These are phyloP conservation scores for Lunularia cruciata DNA, from an alignment of 225 moss, liverwort and hornwort genomes.

Conservation along the genomic window DNA sequence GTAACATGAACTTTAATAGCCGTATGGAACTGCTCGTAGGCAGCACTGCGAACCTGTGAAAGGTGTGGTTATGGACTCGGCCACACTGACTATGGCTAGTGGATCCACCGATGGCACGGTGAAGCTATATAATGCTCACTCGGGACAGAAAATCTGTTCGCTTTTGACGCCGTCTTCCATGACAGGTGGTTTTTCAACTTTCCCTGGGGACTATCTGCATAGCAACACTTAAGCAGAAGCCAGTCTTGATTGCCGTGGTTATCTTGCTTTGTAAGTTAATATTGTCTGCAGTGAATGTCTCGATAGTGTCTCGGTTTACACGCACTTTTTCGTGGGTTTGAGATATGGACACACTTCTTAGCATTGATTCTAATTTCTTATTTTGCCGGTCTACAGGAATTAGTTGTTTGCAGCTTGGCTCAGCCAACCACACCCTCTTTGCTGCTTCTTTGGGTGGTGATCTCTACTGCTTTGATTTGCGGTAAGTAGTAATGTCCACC, in stretches of 20 bases:
- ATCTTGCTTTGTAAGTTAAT: too few relatives aligned
- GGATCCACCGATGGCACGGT: conserved; percentile 76
- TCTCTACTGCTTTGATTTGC: conserved; percentile 33
- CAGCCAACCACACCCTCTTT: conserved; percentile 21
- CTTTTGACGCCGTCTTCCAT: conserved; percentile 40
- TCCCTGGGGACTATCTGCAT: neutral
- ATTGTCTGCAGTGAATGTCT: too few relatives aligned
- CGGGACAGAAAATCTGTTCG: conserved; percentile 59
- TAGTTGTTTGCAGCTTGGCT: conserved; percentile 28
- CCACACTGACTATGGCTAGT: conserved; percentile 61
- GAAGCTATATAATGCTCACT: conserved; percentile 61
- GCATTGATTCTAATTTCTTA: neutral
- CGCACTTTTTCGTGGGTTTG: too few relatives aligned
- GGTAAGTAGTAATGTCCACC: too few relatives aligned
- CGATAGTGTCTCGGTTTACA: too few relatives aligned
- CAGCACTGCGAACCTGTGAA: conserved; percentile 73
- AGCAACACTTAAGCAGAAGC: neutral
- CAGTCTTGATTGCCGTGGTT: neutral
- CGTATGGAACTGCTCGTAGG: too few relatives aligned
- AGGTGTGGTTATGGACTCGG: conserved; percentile 54
- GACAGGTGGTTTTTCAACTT: conserved; percentile 14
- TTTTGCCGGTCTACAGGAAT: conserved; percentile 13
- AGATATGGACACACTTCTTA: too few relatives aligned
- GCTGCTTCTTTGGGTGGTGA: conserved; percentile 28
- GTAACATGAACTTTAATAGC: too few relatives aligned